A percentile compares a stretch with the other conserved stretches of the same genome.
These are phyloP conservation scores for Psidium friedrichsthalianum DNA, from an alignment of 345 rosid genomes.

Conservation along the genomic window DNA sequence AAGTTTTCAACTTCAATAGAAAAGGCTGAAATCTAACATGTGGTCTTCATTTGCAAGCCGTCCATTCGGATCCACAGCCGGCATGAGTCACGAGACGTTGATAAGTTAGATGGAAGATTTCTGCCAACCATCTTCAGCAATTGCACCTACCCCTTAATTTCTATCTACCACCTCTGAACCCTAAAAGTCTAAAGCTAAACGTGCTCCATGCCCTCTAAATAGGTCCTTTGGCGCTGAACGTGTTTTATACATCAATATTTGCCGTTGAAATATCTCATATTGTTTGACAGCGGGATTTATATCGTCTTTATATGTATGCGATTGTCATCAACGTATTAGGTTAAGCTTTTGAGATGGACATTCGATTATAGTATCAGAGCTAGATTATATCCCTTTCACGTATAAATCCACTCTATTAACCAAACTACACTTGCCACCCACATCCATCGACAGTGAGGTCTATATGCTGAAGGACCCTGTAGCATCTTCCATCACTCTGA, in stretches of 20 bases:
- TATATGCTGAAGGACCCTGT: not conserved
- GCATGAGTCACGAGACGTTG: not conserved
- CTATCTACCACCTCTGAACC: not conserved
- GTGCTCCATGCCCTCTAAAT: not conserved
- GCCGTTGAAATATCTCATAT: not conserved
- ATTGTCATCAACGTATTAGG: too few relatives aligned
- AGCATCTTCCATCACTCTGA: not conserved
- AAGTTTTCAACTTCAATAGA: not conserved
- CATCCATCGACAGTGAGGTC: not conserved
- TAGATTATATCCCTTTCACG: not conserved
- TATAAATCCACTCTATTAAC: not conserved
- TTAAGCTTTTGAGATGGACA: not conserved
- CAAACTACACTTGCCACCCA: not conserved
- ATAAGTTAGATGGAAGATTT: not conserved
- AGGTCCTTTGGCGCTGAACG: not conserved
- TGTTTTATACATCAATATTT: rapidly evolving
- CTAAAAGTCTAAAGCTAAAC: not conserved
- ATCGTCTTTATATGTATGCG: not conserved
- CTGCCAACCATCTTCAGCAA: not conserved
- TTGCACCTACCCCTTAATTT: not conserved
- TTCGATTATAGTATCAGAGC: not conserved
- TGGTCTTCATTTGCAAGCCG: not conserved
- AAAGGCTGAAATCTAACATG: not conserved
- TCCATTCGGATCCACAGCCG: not conserved
- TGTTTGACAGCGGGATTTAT: not conserved